Evolutionary conservation across 352 stramenopile species (phyloP), one percentile per base, ranked within the genome.

Genomic region (Pythium volutum): DNA sequence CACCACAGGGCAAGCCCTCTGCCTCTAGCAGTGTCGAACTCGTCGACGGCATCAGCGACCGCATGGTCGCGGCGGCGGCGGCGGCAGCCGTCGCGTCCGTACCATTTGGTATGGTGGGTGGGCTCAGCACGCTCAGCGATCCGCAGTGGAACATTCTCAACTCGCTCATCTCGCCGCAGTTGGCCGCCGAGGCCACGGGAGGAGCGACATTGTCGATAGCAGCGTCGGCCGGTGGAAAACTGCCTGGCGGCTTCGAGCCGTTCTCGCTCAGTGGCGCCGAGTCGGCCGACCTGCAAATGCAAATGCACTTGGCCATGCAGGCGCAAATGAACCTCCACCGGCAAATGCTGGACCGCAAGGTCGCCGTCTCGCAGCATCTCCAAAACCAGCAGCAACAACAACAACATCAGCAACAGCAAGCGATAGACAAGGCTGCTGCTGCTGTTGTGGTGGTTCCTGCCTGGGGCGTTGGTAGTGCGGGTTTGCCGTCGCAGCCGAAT

Each of bases 251-350:
- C 2, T 23, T 52, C 5, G 45, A 52, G 45, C 10, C 71, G 54
- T 89, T 89, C 69, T 63, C 79, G 64, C 67, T 92, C 25, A 67
- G 88, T 80, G 91, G 56, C 84, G 83, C 9, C 27, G 46, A 33
- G 27, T 20, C 23, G 46, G 75, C 67, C 4, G 79, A 93, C 53
- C 59, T 93, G 34, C 85, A 91, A 41, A 62, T 92, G 64, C 83
- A 93, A 61, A 93, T 93, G 80, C 86, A 95, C 56, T 59, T 93
- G 64, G 82, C 83, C n/a, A 93, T 95, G 84, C 84, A 93, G 64
- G 81, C 84, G 52, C 86, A 95, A 55, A 95, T 95, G 86, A 91
- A 90, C 47, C 61, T 95, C 34, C 85, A 95, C 59, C 85, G 84
- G 4, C 83, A 95, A 56, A 95, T 95, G 85, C 77, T 95, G 25